phyloP scores from a whole-genome alignment of 768 basidiomycete genomes.

The Leccinum arenicola region DNA sequence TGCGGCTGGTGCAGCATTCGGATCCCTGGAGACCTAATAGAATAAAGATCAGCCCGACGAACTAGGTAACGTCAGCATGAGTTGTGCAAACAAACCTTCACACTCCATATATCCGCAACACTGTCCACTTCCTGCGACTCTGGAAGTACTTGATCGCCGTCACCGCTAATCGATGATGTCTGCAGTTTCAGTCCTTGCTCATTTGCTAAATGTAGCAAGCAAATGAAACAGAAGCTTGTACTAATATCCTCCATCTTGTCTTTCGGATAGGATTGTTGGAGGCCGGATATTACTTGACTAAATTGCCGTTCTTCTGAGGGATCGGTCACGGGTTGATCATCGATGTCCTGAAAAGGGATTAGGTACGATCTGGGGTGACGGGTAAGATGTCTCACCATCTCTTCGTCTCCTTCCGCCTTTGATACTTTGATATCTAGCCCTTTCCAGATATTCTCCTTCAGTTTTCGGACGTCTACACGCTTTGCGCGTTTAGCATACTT shows the following conservation, averaged over 20 bases:
- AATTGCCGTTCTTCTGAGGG: conserved; percentile 68
- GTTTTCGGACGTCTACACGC: conserved; percentile 90
- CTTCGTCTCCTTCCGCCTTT: conserved; percentile 40
- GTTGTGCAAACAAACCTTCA: conserved; percentile 51
- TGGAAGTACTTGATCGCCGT: conserved; percentile 31
- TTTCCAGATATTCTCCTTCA: conserved; percentile 99
- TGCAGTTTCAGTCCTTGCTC: conserved; percentile 91
- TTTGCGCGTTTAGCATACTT: conserved; percentile 96
- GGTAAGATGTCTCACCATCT: conserved; percentile 48
- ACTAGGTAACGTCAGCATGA: background rate
- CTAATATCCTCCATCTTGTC: conserved; percentile 99
- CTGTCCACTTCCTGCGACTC: conserved; percentile 40
- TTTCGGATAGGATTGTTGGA: conserved; percentile 78
- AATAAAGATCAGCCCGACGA: background rate
- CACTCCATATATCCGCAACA: conserved; percentile 72
- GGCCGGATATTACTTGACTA: conserved; percentile 75
- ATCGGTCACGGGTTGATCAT: conserved; percentile 51
- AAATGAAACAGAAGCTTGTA: conserved; percentile 99
- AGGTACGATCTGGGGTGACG: background rate
- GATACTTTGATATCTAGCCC: conserved; percentile 74
- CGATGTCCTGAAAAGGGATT: conserved; percentile 47
- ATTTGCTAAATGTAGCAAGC: conserved; percentile 92
- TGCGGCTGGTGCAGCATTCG: conserved; percentile 30
- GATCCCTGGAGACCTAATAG: conserved; percentile 45
- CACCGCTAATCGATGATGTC: conserved; percentile 38